Evolutionary conservation across 78 protist genomes (phyloP).

Genomic region (Chrysochromulina parva): DNA sequence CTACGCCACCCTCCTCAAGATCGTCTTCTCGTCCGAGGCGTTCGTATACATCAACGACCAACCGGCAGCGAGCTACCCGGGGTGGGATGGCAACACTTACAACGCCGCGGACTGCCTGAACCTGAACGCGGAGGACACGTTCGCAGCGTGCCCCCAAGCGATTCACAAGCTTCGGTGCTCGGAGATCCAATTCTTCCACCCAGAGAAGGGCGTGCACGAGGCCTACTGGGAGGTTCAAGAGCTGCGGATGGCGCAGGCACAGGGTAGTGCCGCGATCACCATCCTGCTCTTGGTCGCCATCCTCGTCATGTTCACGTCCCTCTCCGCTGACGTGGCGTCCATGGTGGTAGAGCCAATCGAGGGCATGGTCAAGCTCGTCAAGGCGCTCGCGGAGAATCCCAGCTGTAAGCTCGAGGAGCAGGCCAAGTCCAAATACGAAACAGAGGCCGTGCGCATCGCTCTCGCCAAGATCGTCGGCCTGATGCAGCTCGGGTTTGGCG

Average conservation of each 20-base stretch:
- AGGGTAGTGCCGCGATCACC: neutral
- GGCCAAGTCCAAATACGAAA: neutral
- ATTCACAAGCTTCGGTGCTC: too few relatives aligned
- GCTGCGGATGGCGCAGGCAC: too few relatives aligned
- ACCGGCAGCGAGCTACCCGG: too few relatives aligned
- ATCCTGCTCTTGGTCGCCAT: neutral
- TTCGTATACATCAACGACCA: too few relatives aligned
- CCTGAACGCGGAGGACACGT: too few relatives aligned
- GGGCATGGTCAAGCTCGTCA: neutral
- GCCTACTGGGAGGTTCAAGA: neutral
- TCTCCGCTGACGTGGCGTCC: neutral
- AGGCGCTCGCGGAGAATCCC: neutral
- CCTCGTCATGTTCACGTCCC: neutral
- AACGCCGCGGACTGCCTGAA: neutral
- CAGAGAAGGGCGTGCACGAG: neutral
- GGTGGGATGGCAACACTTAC: too few relatives aligned
- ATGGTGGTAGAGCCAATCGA: neutral
- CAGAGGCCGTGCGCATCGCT: neutral
- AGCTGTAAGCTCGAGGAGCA: neutral
- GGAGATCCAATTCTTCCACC: neutral
- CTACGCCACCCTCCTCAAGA: too few relatives aligned
- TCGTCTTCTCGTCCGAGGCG: too few relatives aligned
- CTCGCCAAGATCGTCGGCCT: neutral
- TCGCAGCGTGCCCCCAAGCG: too few relatives aligned
- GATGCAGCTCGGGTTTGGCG: slow-evolving; percentile 32